Conservation (phyloP, 192 early-diverging fungal genomes). For the Podila clonocystis region DNA sequence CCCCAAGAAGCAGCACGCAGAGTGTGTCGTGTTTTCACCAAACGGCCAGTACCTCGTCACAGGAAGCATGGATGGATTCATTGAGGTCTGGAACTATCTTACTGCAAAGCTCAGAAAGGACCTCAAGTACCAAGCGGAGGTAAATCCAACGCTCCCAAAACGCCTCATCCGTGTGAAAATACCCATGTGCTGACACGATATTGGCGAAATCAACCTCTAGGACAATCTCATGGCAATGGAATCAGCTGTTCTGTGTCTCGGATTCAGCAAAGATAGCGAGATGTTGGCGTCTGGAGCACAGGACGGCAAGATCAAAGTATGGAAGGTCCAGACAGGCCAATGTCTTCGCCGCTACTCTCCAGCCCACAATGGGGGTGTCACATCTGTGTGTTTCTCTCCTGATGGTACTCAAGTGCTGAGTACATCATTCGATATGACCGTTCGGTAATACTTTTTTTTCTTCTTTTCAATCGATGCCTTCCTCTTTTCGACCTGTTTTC, state of each 20-base stretch:
- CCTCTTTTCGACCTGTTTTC: too few species aligned
- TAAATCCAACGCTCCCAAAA: slow-evolving; percentile 8
- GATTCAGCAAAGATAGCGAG: slow-evolving; percentile 83
- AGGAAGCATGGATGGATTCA: slow-evolving; percentile 93
- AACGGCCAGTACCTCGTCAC: slow-evolving; percentile 87
- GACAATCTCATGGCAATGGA: slow-evolving; percentile 96
- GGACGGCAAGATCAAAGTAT: slow-evolving; percentile 89
- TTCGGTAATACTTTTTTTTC: slow-evolving; percentile 57
- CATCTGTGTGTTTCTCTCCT: slow-evolving; percentile 78
- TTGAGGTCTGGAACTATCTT: slow-evolving; percentile 95
- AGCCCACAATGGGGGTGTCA: slow-evolving; percentile 89
- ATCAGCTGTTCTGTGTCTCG: slow-evolving; percentile 77
- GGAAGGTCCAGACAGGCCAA: slow-evolving; percentile 83
- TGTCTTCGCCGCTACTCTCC: slow-evolving; percentile 76
- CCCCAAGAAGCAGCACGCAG: slow-evolving; percentile 87
- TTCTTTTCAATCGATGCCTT: too few species aligned
- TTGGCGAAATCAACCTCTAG: slow-evolving; percentile 27
- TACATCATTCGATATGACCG: slow-evolving; percentile 79
- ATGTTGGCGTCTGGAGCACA: slow-evolving; percentile 84
- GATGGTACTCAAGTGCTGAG: slow-evolving; percentile 86
- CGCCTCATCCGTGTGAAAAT: too few species aligned
- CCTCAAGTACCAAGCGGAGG: slow-evolving; percentile 91
- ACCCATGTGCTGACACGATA: too few species aligned
- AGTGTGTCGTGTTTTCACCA: slow-evolving; percentile 81
- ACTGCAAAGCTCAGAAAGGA: slow-evolving; percentile 92